phyloP scores from a whole-genome alignment of 441 rosid species.

The Syzygium malaccense region DNA sequence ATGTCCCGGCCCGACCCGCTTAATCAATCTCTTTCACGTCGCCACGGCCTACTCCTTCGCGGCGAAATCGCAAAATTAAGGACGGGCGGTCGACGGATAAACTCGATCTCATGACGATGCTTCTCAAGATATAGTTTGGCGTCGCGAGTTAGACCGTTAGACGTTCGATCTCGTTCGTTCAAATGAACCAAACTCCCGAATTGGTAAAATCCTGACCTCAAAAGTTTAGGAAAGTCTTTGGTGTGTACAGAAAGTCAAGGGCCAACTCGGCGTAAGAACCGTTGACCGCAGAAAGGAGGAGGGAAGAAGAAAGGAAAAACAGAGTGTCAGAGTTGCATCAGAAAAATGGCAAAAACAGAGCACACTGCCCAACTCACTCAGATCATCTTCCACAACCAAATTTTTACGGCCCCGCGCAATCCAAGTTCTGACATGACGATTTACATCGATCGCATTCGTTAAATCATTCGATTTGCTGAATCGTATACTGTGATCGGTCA shows the following conservation, averaged over 20 bases:
- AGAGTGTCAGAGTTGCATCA: background rate
- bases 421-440: background rate
- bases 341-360: background rate
- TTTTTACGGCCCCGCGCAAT: background rate
- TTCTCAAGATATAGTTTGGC: background rate
- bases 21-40: background rate
- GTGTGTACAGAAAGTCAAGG: background rate
- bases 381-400: background rate
- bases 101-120: background rate
- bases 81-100: background rate
- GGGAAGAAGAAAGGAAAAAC: background rate
- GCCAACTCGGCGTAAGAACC: background rate
- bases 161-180: background rate
- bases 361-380: background rate
- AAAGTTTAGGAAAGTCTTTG: background rate
- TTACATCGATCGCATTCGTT: background rate
- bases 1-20: background rate
- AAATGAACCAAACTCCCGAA: background rate
- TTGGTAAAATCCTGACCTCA: background rate
- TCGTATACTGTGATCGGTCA: background rate
- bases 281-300: background rate
- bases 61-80: background rate
- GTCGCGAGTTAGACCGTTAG: background rate
- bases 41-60: background rate
- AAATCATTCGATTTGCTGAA: background rate